Percentiles rank a stretch among this genome's conserved stretches.
Evolutionary conservation across 106 monocot genomes (phyloP).

Genomic region (Allium fistulosum): DNA sequence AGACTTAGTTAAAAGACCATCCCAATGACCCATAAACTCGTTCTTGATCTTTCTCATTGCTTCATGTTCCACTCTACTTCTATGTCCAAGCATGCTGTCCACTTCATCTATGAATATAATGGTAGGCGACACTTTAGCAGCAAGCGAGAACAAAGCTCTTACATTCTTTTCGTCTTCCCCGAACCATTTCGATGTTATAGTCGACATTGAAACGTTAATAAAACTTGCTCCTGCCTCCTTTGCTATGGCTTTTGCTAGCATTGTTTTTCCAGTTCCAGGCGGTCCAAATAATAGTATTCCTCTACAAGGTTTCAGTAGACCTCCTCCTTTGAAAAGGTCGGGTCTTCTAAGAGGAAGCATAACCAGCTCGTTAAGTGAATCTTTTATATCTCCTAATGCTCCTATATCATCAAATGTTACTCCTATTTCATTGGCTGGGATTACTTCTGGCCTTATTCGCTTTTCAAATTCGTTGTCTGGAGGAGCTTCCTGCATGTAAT

Average conservation of each 20-base stretch:
- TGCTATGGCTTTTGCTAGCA: conserved; percentile 60
- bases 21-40: conserved; percentile 59
- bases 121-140: conserved; percentile 50
- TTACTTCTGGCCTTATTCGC: conserved; percentile 42
- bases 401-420: conserved; percentile 58
- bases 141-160: conserved; percentile 39
- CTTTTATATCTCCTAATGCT: conserved; percentile 45
- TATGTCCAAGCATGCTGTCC: conserved; percentile 53
- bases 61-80: conserved; percentile 34
- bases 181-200: conserved; percentile 53
- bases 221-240: conserved; percentile 60
- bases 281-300: conserved; percentile 55
- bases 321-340: conserved; percentile 53
- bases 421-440: conserved; percentile 50
- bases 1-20: conserved; percentile 39
- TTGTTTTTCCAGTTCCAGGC: conserved; percentile 56
- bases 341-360: conserved; percentile 57
- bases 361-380: conserved; percentile 50
- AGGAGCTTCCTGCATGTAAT: conserved; percentile 22
- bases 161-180: conserved; percentile 54
- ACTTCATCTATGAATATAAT: conserved; percentile 61
- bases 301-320: conserved; percentile 44
- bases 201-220: conserved; percentile 51
- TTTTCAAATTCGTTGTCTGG: conserved; percentile 59
- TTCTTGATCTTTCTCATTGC: conserved; percentile 51